Conservation (phyloP, 2,329 filamentous ascomycete species). For the Fusarium sp. region DNA sequence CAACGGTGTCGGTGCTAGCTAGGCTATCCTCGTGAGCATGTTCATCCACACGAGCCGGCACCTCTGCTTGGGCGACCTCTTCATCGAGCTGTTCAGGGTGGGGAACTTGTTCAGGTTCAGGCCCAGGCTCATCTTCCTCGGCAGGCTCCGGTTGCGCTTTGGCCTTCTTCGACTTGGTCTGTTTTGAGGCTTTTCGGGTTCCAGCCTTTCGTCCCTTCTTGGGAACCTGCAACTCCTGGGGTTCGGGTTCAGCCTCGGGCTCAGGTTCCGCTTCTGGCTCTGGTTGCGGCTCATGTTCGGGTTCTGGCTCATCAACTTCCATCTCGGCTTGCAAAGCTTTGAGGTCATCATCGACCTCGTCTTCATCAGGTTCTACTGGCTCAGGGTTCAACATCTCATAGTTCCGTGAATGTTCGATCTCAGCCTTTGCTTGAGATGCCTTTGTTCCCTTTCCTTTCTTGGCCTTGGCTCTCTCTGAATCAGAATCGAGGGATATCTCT, state of each 20-base stretch:
- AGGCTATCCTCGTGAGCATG: slow-evolving; percentile 58
- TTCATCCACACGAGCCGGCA: slow-evolving; percentile 41
- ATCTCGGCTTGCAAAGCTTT: slow-evolving; percentile 66
- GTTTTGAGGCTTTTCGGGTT: slow-evolving; percentile 68
- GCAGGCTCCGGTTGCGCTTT: slow-evolving; percentile 54
- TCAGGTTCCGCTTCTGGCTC: slow-evolving; percentile 28
- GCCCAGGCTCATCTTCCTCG: slow-evolving; percentile 39
- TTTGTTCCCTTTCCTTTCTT: slow-evolving; percentile 52
- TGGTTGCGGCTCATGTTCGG: slow-evolving; percentile 18
- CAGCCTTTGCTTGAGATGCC: slow-evolving; percentile 47
- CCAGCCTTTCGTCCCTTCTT: slow-evolving; percentile 70
- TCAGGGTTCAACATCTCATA: slow-evolving; percentile 69
- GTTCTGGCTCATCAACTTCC: slow-evolving; percentile 53
- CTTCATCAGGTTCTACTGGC: slow-evolving; percentile 63
- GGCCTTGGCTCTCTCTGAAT: slow-evolving; percentile 59
- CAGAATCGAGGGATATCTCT: slow-evolving; percentile 62
- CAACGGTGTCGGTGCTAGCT: slow-evolving; percentile 60
- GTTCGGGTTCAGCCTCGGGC: slow-evolving; percentile 30
- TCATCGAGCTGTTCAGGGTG: slow-evolving; percentile 20
- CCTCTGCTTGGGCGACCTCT: slow-evolving; percentile 18
- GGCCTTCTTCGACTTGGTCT: slow-evolving; percentile 63
- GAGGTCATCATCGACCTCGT: slow-evolving; percentile 67
- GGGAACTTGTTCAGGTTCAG: slow-evolving; percentile 26
- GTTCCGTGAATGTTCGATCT: slow-evolving; percentile 54
- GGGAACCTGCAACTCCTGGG: slow-evolving; percentile 61